Base-by-base conservation (phyloP, 164 flowering plant genomes). In the Paratinospora sagittata region DNA sequence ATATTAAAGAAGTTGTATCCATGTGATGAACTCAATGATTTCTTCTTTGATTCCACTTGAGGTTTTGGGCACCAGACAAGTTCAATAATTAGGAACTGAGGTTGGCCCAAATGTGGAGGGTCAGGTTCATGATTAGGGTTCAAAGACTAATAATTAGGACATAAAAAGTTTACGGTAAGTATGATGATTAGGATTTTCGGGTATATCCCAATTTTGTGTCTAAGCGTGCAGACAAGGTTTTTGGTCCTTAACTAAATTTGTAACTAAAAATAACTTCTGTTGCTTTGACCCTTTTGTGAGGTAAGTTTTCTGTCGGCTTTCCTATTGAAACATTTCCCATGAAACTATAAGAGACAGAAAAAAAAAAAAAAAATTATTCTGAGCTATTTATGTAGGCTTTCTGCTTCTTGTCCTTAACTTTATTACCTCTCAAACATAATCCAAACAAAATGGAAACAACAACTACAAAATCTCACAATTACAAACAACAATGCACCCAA, bases 351-450 rank as follows among this genome's bases (percentile, higher is more conserved):
- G 5, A 60, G 27, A 5, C 69, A 49, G 2, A 81, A 65, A 1
- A 75, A 13, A 19, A 79, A 61, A 16, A 79, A 47, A 30, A n/a
- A n/a, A n/a, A n/a, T n/a, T 5, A 27, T 13, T 47, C 27, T 67
- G 19, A 14, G 47, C 65, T 30, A 30, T 27, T 27, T 11, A 52
- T 3, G 58, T 17, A 52, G 19, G 7, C 1, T 9, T 68, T 68
- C 24, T 19, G 17, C 65, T 63, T 4, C 65, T 27, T 30, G 33
- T n/a, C 65, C 27, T 30, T 27, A 12, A 16, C n/a, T 16, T 63
- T 63, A 63, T 63, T 63, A 11, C n/a, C 37, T 63, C 65, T 63
- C 65, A 63, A 30, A 63, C 65, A 27, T 24, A 27, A 24, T 27
- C 65, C 37, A 63, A 63, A 63, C 27, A 63, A 63, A 63, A 13